A percentile compares a stretch with the other conserved stretches of the same genome.
Conservation (phyloP, 129 eudicot genomes). For the Lonicera japonica region DNA sequence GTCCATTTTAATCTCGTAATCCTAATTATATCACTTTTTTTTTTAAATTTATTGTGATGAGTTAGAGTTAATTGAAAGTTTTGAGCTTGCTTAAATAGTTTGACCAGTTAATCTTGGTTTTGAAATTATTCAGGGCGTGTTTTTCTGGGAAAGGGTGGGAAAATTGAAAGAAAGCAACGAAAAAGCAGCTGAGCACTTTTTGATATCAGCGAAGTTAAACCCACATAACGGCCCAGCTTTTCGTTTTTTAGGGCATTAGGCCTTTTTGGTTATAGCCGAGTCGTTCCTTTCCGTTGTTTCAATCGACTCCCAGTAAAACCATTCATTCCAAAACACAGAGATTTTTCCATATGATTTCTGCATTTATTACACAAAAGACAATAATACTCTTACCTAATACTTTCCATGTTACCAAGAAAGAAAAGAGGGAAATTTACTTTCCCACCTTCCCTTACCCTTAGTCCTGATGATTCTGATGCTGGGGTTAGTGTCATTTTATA, state of each 20-base stretch:
- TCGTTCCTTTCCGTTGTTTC: no score
- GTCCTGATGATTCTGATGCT: conserved; percentile 70
- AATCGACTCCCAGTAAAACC: conserved; percentile 49
- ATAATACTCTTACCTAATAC: no score
- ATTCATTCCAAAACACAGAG: no score
- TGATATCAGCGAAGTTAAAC: conserved; percentile 71
- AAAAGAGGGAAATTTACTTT: no score
- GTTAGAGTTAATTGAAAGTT: no score
- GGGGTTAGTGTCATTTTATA: conserved; percentile 44
- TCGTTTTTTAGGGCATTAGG: conserved; percentile 87
- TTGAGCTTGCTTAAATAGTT: not conserved
- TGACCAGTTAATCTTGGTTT: not conserved
- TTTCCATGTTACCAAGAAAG: conserved; percentile 97
- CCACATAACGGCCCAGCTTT: conserved; percentile 78
- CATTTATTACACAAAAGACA: no score
- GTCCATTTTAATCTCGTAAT: conserved; percentile 54
- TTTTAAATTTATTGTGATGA: not conserved
- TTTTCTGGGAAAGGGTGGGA: conserved; percentile 54
- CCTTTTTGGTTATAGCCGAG: conserved; percentile 48
- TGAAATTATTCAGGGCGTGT: conserved; percentile 40
- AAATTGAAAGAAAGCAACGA: conserved; percentile 36
- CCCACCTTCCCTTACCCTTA: conserved; percentile 57
- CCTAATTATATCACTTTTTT: not conserved
- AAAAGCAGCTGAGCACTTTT: conserved; percentile 84
- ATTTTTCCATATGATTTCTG: no score